Evolutionary conservation across 805 yeast species (phyloP).

Genomic region (Wickerhamia fluorescens): DNA sequence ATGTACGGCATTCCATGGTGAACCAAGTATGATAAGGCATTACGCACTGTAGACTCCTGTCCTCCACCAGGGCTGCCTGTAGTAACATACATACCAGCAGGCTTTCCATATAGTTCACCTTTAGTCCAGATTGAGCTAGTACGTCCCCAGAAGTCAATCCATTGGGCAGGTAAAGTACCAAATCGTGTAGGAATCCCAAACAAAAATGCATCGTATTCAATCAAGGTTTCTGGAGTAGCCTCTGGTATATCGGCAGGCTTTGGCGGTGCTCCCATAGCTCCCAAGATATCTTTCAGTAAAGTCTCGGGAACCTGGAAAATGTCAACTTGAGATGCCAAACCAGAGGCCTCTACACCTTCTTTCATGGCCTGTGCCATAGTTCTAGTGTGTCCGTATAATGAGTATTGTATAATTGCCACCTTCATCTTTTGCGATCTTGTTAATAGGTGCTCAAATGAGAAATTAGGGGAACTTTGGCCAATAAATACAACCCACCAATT

Average conservation of each 20-base stretch:
- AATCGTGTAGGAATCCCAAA: constrained; percentile 79
- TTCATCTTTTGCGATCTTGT: constrained; percentile 27
- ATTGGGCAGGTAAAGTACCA: constrained; percentile 72
- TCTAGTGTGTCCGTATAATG: constrained; percentile 74
- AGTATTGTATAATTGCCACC: constrained; percentile 72
- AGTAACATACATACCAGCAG: constrained; percentile 64
- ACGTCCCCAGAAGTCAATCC: constrained; percentile 66
- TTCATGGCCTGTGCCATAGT: constrained; percentile 62
- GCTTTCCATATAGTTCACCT: constrained; percentile 66
- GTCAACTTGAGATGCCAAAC: constrained; percentile 50
- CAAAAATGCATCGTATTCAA: constrained; percentile 62
- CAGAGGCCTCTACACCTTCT: constrained; percentile 63
- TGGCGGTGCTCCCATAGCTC: constrained; percentile 57
- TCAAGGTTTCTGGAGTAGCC: constrained; percentile 50
- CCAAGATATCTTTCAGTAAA: constrained; percentile 53
- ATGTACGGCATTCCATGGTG: constrained; percentile 77
- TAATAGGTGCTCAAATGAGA: too few species aligned
- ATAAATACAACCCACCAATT: too few species aligned
- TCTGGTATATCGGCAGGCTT: constrained; percentile 50
- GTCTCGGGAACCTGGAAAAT: constrained; percentile 81
- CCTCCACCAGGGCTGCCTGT: constrained; percentile 77
- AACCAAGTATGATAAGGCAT: constrained; percentile 48
- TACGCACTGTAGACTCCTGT: constrained; percentile 63
- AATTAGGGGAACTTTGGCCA: too few species aligned
- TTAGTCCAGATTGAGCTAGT: constrained; percentile 73